A percentile compares a stretch with the other conserved stretches of the same genome.
These are phyloP conservation scores for Rhizoclosmatium globosum DNA, from an alignment of 192 early-diverging fungal genomes.

Conservation along the genomic window DNA sequence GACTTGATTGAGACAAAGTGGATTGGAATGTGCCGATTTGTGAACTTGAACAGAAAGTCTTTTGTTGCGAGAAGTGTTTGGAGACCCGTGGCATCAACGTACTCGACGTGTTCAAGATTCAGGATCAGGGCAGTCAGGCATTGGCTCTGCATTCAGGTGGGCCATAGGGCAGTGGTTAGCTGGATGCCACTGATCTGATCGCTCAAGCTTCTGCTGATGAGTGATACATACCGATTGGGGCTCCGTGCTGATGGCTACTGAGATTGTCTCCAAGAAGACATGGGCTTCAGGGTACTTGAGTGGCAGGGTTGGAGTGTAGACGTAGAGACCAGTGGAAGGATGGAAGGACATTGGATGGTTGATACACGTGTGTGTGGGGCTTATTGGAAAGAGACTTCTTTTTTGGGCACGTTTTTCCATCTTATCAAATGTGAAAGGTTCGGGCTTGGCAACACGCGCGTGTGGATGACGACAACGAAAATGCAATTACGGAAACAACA, in stretches of 20 bases:
- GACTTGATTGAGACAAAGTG: not conserved
- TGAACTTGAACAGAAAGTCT: not conserved
- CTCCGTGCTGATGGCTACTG: not conserved
- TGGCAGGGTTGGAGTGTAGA: not conserved
- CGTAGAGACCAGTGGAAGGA: no score
- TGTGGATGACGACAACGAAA: no score
- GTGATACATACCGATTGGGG: not conserved
- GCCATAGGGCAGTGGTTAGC: not conserved
- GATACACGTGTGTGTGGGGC: not conserved
- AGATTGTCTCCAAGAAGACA: not conserved
- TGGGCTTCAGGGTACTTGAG: not conserved
- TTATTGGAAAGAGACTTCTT: not conserved
- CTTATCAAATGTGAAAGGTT: not conserved
- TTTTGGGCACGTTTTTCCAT: not conserved
- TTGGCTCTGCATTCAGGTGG: not conserved
- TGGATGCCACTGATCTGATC: no score
- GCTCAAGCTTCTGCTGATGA: no score
- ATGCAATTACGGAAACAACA: no score
- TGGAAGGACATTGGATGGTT: no score
- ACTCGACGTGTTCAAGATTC: not conserved
- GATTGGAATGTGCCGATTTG: not conserved
- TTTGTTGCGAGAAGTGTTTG: slow-evolving; percentile 10
- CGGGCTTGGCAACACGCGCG: not conserved
- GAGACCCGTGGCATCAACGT: not conserved
- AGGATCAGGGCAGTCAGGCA: not conserved